These are phyloP conservation scores for Arachnomyces sp. DNA, from an alignment of 2,329 filamentous ascomycete species.

Conservation along the genomic window DNA sequence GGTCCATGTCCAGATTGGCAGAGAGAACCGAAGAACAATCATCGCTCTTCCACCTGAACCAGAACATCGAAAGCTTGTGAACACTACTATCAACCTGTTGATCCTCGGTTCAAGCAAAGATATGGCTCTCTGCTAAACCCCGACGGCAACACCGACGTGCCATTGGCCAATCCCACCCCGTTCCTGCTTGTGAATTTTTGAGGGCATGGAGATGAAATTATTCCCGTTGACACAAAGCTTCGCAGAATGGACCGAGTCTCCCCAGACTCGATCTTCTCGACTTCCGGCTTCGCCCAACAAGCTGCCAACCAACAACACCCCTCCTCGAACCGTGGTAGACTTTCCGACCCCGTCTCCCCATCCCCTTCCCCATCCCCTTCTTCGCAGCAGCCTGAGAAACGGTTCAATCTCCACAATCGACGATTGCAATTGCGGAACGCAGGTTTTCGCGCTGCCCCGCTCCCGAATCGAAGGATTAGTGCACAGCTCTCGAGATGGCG, in stretches of 20 bases:
- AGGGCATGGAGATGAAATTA: conserved; percentile 4
- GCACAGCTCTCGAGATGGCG: conserved; percentile 16
- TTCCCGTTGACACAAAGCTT: not conserved
- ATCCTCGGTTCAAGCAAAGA: conserved; percentile 8
- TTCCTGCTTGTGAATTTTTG: not conserved
- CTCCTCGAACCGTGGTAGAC: conserved; percentile 4
- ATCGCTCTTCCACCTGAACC: no score
- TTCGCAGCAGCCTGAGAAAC: conserved; percentile 9
- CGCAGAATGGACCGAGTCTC: conserved; percentile 3
- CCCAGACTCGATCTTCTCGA: not conserved
- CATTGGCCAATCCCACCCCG: conserved; percentile 6
- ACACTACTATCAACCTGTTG: conserved; percentile 17
- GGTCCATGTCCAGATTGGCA: no score
- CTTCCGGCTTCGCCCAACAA: not conserved
- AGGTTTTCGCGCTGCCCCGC: conserved; percentile 18
- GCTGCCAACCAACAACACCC: conserved; percentile 1
- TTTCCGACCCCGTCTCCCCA: conserved; percentile 7
- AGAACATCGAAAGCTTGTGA: no score
- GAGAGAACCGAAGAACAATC: no score
- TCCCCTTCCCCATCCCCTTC: conserved; percentile 12
- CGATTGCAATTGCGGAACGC: conserved; percentile 22
- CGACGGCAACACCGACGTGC: not conserved
- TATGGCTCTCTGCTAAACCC: conserved; percentile 5
- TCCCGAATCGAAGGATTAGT: conserved; percentile 15
- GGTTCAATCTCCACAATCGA: conserved; percentile 20